Evolutionary conservation across 129 eudicot species (phyloP), one percentile per base, ranked within the genome.

Genomic region (Flaveria linearis): DNA sequence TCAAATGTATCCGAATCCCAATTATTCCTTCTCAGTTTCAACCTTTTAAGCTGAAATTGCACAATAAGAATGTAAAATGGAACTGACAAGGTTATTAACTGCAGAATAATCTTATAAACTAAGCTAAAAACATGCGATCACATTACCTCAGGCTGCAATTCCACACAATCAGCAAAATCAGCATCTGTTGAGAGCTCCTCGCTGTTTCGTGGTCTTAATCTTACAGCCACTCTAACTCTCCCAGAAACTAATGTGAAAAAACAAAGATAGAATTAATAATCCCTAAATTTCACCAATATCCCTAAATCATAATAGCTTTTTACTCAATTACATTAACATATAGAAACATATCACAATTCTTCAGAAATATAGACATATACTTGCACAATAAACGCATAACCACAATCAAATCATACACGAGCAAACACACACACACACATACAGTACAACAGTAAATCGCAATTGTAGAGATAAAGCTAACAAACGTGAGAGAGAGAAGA

Each of bases 141-240:
- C 5, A 9, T 46, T 85, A 93, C 98, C 98, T 93, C 98, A 5
- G 98, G 98, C 78, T 90, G 98, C 83, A 93, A 73, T 78, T 93
- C 97, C 58, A 93, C 98, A 69, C 97, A 93, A 82, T 93, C 98
- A 57, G 97, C 92, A 83, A 93, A 93, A 93, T 93, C 98, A 68
- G 97, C 90, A 86, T 93, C 98, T 0, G 93, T 87, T n/a, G 85
- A 83, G 70, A 71, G 84, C 87, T 93, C 98, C 86, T 93, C 97
- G 15, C 81, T 83, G 80, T 93, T 93, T 76, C 88, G 91, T 14
- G 98, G 98, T 36, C 98, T 76, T 84, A 93, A 84, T 78, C 98
- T 85, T 67, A 93, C 97, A 67, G 98, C 98, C 49, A 93, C 98
- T 49, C 98, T 84, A 69, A 93, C 98, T 84, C 98, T 83, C 65